Evolutionary conservation across 345 rosid species (phyloP).

Genomic region (Eucalyptus brandiana): DNA sequence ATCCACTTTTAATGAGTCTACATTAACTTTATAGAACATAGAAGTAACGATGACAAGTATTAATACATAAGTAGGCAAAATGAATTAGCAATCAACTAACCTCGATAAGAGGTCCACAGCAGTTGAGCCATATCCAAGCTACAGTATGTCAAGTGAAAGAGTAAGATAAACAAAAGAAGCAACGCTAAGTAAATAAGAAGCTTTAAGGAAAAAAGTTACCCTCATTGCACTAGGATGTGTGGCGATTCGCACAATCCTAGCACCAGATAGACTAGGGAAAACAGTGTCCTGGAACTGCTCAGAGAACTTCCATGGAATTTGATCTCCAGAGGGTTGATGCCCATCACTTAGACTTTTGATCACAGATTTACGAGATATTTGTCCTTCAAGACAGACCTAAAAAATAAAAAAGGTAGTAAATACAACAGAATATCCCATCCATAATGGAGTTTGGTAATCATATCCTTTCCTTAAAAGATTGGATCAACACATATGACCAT

Average conservation of each 20-base stretch:
- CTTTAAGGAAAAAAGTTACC: slow-evolving; percentile 24
- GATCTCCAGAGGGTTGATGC: slow-evolving; percentile 92
- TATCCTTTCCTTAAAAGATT: not conserved
- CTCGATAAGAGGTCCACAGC: slow-evolving; percentile 85
- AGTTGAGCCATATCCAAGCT: slow-evolving; percentile 97
- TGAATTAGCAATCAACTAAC: slow-evolving; percentile 17
- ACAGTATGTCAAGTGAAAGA: slow-evolving; percentile 1
- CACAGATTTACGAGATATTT: slow-evolving; percentile 79
- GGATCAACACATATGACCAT: not conserved
- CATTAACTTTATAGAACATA: not conserved
- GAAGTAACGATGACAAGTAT: not conserved
- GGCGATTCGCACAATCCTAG: slow-evolving; percentile 95
- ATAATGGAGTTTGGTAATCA: not conserved
- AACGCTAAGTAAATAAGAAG: not conserved
- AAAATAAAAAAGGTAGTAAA: not conserved
- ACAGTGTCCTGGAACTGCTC: slow-evolving; percentile 74
- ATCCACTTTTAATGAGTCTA: not conserved
- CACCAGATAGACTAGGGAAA: slow-evolving; percentile 93
- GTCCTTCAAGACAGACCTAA: slow-evolving; percentile 90
- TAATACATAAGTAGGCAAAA: not conserved
- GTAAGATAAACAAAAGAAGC: not conserved
- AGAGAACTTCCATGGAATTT: slow-evolving; percentile 96
- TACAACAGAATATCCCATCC: not conserved
- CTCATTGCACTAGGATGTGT: slow-evolving; percentile 94
- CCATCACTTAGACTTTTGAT: slow-evolving; percentile 62